Evolutionary conservation across 2,329 filamentous ascomycete genomes (phyloP).

Genomic region (Cephalotrichum gorgonifer): DNA sequence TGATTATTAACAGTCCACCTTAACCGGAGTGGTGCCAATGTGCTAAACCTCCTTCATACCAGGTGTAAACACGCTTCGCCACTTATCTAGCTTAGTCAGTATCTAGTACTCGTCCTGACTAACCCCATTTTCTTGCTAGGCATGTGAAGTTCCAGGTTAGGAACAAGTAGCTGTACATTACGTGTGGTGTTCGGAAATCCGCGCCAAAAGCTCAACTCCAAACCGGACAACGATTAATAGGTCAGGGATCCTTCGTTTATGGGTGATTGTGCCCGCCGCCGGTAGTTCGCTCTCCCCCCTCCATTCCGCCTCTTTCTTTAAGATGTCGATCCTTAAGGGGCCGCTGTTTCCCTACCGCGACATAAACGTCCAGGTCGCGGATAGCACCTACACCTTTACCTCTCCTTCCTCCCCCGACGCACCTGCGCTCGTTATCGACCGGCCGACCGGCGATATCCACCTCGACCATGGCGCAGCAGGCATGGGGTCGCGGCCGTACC

Average conservation of each 20-base stretch:
- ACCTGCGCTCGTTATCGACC: conserved; percentile 78
- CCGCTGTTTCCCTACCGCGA: conserved; percentile 68
- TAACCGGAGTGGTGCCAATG: neutral
- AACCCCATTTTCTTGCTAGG: no score
- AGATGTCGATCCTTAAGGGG: conserved; percentile 26
- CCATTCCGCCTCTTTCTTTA: conserved; percentile 1
- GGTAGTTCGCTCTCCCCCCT: neutral
- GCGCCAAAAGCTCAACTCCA: neutral
- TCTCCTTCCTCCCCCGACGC: conserved; percentile 89
- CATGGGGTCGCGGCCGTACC: conserved; percentile 58
- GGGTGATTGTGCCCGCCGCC: neutral
- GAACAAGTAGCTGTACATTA: neutral
- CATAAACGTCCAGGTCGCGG: conserved; percentile 90
- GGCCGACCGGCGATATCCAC: conserved; percentile 82
- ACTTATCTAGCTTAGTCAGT: neutral
- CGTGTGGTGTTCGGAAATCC: neutral
- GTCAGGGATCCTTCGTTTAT: neutral
- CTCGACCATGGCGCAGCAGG: conserved; percentile 70
- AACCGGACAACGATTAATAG: no score
- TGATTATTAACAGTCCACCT: neutral
- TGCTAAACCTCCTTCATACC: neutral
- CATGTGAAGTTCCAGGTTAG: neutral
- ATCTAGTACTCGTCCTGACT: neutral
- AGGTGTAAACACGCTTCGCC: neutral
- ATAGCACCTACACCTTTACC: conserved; percentile 90